Evolutionary conservation across 306 rosid genomes (phyloP), one percentile per base, ranked within the genome.

Genomic region (Lithocarpus polystachyus): DNA sequence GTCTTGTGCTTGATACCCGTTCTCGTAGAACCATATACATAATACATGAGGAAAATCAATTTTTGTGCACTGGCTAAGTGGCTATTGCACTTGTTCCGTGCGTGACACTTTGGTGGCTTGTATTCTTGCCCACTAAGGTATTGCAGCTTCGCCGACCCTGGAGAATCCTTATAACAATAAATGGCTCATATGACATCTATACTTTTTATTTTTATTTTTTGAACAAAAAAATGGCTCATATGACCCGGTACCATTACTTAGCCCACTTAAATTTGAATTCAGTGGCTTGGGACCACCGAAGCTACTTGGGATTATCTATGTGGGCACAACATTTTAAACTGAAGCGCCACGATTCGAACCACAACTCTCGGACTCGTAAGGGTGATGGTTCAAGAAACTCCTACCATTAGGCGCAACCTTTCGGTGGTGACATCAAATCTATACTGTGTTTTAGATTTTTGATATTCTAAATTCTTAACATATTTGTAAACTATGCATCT

Each of bases 1-100:
- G 59, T 60, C 84, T 82, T 82, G 48, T 51, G 73, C 55, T 76
- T 74, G 89, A 57, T 54, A 75, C 68, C 81, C 48, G 51, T 83
- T 78, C 57, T 80, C 79, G 82, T 74, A 84, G 24, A 67, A 75
- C 9, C 2, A 55, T 23, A 51, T 73, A 23, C 61, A 56, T 37
- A 9, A 60, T 73, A 17, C 61, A 56, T 53, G 10, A 18, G 57
- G 48, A 57, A 79, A 84, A 75, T 7, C 68, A 62, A 18, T 12
- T 37, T 56, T 62, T 17, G 62, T 23, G 15, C 19, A 11, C 56
- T 75, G 75, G 4, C 68, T 78, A 45, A 14, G 52, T 75, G 75
- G 2, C 71, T 75, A 45, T 73, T 45, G 53, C 12, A 59, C 4
- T 11, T 11, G 4, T 57, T 75, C 51, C 29, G 12, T 69, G 29